Conservation (phyloP, 805 yeast species). For the Wickerhamiella cacticola region DNA sequence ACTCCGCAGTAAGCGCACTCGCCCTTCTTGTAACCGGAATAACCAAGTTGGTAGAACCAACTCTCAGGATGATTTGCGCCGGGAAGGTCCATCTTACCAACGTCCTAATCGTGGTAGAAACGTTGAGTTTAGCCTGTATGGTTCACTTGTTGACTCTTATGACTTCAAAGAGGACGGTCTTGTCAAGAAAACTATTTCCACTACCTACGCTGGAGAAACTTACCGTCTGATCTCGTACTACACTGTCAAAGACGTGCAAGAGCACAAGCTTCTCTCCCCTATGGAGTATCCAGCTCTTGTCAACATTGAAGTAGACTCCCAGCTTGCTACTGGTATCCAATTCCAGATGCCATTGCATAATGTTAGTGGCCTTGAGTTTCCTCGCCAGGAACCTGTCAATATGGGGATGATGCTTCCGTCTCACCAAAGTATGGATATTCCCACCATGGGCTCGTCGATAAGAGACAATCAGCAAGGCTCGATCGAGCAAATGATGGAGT, state of each 20-base stretch:
- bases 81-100: conserved; percentile 4
- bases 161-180: conserved; percentile 62
- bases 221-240: conserved; percentile 70
- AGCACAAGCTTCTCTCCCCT: conserved; percentile 1
- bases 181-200: conserved; percentile 68
- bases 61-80: conserved; percentile 5
- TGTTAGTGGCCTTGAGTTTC: neutral
- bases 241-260: conserved; percentile 55
- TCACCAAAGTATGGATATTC: neutral
- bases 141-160: conserved; percentile 47
- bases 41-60: neutral
- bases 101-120: conserved; percentile 11
- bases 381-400: neutral
- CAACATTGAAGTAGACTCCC: conserved; percentile 4
- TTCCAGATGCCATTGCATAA: conserved; percentile 9
- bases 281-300: conserved; percentile 4
- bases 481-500: neutral
- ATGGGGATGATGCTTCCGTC: neutral
- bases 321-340: conserved; percentile 5
- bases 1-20: conserved; percentile 21
- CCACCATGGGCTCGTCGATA: neutral
- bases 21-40: neutral
- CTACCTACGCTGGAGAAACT: conserved; percentile 28
- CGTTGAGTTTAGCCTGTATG: conserved; percentile 32
- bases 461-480: neutral